Evolutionary conservation across 257 asterid genomes (phyloP), one percentile per base, ranked within the genome.

Genomic region (Solanum gracilifrons): DNA sequence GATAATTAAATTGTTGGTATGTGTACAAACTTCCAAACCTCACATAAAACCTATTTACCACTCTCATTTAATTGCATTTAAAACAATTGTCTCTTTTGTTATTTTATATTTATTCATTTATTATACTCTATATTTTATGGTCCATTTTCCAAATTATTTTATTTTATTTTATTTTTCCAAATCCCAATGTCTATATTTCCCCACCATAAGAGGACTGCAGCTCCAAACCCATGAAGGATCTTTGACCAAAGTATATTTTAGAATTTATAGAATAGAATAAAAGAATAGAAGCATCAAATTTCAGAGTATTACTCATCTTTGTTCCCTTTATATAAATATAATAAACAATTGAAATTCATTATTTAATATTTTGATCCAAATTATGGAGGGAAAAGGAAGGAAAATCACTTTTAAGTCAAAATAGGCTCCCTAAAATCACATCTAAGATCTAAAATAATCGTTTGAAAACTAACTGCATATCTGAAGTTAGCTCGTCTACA

Each of bases 1-100:
- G 83, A 55, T 55, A 71, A 68, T 71, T 80, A 16, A 64, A 31
- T 68, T 29, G 88, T 72, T 48, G 16, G 84, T 18, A 33, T 46
- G 13, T 86, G 83, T 73, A 71, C 84, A 73, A 85, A 72, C 82
- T 69, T 39, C 68, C 62, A 75, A 39, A 55, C 8, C 48, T 46
- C 89, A n/a, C 88, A 46, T 33, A 87, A 75, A 29, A 62, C 90
- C 86, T 90, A 90, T 88, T 71, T 82, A 58, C 88, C 89, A 84
- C 90, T 91, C 37, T 86, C 88, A 86, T 86, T 86, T 11, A 86
- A 86, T 48, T 84, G 91, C 94, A 95, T 93, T 93, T 23, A 94
- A 88, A 85, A 60, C 88, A 75, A 60, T 89, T 88, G 87, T 86
- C 88, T 73, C 13, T 46, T 74, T 74, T 68, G 83, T 86, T 39